Percentiles rank a stretch among this genome's conserved stretches.
Evolutionary conservation across 2,329 filamentous ascomycete species (phyloP).

Genomic region (Acephala macrosclerotiorum): DNA sequence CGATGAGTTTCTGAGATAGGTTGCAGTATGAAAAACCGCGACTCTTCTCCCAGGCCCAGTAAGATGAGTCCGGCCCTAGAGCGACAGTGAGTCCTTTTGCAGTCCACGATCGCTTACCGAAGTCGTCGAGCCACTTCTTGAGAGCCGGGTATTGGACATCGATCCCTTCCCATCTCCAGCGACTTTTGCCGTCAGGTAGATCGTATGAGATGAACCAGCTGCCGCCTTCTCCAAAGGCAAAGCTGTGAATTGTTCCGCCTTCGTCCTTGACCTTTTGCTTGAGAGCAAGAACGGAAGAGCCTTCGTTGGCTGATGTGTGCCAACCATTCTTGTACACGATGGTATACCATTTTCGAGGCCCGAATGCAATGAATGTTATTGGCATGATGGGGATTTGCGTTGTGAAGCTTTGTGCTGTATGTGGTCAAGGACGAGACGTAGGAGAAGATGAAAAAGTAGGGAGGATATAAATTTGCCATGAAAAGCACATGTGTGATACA

Average conservation of each 20-base stretch:
- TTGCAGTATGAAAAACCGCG: not conserved
- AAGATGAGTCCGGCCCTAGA: not conserved
- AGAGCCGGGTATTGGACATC: not conserved
- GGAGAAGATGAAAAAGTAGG: not conserved
- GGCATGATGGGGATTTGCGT: not conserved
- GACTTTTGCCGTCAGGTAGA: not conserved
- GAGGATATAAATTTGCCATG: not conserved
- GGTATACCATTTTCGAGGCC: not conserved
- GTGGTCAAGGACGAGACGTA: no score
- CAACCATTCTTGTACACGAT: not conserved
- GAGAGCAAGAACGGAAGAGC: not conserved
- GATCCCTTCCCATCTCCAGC: conserved; percentile 3
- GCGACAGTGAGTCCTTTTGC: not conserved
- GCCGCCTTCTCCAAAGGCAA: not conserved
- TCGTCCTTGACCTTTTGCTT: not conserved
- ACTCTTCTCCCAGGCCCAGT: not conserved
- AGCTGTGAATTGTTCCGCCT: not conserved
- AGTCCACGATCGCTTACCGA: not conserved
- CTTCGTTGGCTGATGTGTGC: not conserved
- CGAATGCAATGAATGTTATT: conserved; percentile 2
- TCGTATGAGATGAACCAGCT: not conserved
- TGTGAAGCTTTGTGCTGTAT: not conserved
- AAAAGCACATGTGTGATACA: not conserved
- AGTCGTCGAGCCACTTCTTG: not conserved
- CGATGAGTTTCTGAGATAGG: not conserved